A percentile compares a stretch with the other conserved stretches of the same genome.
These are phyloP conservation scores for Paecilomyces niveus DNA, from an alignment of 2,329 filamentous ascomycete genomes.

Conservation along the genomic window DNA sequence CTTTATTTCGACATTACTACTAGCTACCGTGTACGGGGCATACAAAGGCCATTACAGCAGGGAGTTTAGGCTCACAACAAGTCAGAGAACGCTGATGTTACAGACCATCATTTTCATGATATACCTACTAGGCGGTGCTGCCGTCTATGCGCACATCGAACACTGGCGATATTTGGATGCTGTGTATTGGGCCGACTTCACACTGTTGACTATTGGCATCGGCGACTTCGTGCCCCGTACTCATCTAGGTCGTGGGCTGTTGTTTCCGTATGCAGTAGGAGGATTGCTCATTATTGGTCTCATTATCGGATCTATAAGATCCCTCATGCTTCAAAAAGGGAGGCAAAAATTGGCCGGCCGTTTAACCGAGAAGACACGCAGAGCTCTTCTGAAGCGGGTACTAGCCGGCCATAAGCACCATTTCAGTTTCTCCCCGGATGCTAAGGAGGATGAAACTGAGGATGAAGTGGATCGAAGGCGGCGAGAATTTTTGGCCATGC, in stretches of 20 bases:
- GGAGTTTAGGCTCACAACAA: constrained; percentile 49
- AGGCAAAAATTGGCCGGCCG: constrained; percentile 28
- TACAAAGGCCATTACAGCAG: constrained; percentile 47
- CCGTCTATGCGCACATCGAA: constrained; percentile 31
- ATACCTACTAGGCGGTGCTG: constrained; percentile 33
- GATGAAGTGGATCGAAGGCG: constrained; percentile 19
- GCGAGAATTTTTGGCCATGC: constrained; percentile 40
- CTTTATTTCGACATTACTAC: constrained; percentile 48
- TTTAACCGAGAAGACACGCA: constrained; percentile 27
- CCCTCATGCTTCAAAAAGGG: constrained; percentile 31
- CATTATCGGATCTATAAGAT: constrained; percentile 28
- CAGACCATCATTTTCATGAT: constrained; percentile 36
- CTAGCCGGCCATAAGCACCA: constrained; percentile 10
- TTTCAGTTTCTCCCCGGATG: constrained; percentile 1
- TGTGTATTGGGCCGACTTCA: constrained; percentile 28
- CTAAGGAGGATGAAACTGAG: constrained; percentile 7
- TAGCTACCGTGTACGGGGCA: constrained; percentile 50
- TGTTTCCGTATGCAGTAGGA: constrained; percentile 29
- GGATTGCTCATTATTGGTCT: constrained; percentile 29
- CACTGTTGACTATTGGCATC: constrained; percentile 29
- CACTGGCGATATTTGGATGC: constrained; percentile 28
- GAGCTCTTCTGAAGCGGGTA: constrained; percentile 18
- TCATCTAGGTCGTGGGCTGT: constrained; percentile 23
- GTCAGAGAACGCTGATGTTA: constrained; percentile 48
- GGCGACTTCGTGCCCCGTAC: constrained; percentile 25